Base-by-base conservation (phyloP, 2,329 filamentous ascomycete genomes). In the Aureobasidium pullulans region DNA sequence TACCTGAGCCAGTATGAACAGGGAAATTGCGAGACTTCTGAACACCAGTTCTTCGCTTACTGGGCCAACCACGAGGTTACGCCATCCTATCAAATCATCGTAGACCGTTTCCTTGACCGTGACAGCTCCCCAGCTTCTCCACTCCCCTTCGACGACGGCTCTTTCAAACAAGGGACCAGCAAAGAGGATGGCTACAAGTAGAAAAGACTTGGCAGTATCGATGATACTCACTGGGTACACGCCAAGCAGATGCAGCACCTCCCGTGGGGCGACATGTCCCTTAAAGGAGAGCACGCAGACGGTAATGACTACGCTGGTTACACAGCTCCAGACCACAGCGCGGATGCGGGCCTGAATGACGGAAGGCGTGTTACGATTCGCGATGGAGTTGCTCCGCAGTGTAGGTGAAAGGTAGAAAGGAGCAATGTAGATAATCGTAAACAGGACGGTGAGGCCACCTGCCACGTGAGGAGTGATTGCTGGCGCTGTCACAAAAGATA, bases 21-120 rank as follows among this genome's bases (percentile, higher is more conserved):
- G 80, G 1, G 93, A 89, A 40, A 96, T 81, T 56, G 92, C 86
- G 65, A 91, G 84, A 3, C 90, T 90, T 69, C 94, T 89, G 79
- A 96, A 99, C 67, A 96, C 87, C 62, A 96, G 78, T 74, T 99
- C 94, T 76, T 99, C 94, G 10, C 91, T 96, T 58, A 94, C 77
- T 0, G 94, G 67, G 77, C 94, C 91, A 42, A 89, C 89, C 62
- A 97, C 81, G 69, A 88, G 84, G 70, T 96, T 97, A 65, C 94
- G 84, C 83, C 89, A 96, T 37, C 84, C 85, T 57, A 87, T 87
- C 88, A 88, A 94, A 64, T 88, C 87, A 63, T 79, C 77, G 66
- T 89, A 81, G 13, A 85, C 73, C 58, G 83, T 80, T n/a, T 76
- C 75, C 13, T 89, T 65, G 43, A 83, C 79, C 9, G 84, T 74